Percentiles rank a stretch among this genome's conserved stretches.
Conservation (phyloP, 179 eudicot species). For the Beta macrorhiza region DNA sequence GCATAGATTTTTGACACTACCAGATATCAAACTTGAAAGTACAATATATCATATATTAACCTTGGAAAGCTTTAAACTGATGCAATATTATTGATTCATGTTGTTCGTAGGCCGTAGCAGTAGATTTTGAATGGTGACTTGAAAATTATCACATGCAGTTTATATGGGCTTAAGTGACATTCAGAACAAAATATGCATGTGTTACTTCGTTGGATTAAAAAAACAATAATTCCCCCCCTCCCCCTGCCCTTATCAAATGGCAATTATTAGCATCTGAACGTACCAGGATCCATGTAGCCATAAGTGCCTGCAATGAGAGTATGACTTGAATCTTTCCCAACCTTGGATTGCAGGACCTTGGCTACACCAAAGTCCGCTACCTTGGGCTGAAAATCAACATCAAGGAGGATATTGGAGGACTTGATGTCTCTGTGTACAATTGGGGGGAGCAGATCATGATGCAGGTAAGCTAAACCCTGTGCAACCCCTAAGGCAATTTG, state of each 20-base stretch:
- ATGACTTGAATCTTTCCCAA: slow-evolving; percentile 61
- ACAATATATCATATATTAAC: neutral
- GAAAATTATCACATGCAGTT: neutral
- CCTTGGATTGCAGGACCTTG: slow-evolving; percentile 72
- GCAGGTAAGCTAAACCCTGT: slow-evolving; percentile 84
- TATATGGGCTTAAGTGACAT: slow-evolving; percentile 1
- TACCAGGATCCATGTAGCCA: slow-evolving; percentile 95
- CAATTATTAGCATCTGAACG: slow-evolving; percentile 9
- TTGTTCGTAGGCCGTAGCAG: neutral
- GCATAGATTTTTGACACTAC: neutral
- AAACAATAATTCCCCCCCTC: neutral
- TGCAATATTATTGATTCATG: neutral
- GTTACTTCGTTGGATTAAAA: neutral
- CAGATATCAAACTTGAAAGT: neutral
- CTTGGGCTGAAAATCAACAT: slow-evolving; percentile 65
- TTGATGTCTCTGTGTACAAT: slow-evolving; percentile 88
- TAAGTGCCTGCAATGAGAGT: slow-evolving; percentile 81
- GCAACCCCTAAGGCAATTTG: slow-evolving; percentile 85
- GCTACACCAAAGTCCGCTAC: slow-evolving; percentile 97
- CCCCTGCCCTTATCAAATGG: neutral
- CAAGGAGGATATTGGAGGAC: slow-evolving; percentile 78
- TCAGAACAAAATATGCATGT: neutral
- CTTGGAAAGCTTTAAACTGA: neutral
- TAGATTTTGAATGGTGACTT: neutral
- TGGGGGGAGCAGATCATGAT: slow-evolving; percentile 71